These are phyloP conservation scores for Torulaspora quercuum DNA, from an alignment of 805 yeast species.

Conservation along the genomic window DNA sequence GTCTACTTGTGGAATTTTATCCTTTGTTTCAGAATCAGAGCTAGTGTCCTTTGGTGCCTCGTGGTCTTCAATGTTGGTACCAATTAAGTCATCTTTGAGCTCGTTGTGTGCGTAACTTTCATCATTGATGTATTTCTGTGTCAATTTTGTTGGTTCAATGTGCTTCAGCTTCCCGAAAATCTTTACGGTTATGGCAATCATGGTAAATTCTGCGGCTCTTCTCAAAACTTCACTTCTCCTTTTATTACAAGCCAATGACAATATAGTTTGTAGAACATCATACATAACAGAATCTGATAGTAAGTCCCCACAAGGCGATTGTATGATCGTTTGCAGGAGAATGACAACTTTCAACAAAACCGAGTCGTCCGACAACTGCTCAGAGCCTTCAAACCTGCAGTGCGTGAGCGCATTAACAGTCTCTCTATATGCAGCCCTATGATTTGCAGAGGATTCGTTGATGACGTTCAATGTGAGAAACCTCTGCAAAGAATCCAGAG, in stretches of 20 bases:
- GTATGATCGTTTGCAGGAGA: constrained; percentile 63
- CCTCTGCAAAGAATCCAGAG: constrained; percentile 71
- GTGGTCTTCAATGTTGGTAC: constrained; percentile 32
- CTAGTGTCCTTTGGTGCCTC: constrained; percentile 1
- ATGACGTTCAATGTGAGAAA: constrained; percentile 69
- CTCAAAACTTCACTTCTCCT: constrained; percentile 86
- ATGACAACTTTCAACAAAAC: constrained; percentile 79
- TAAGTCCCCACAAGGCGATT: constrained; percentile 59
- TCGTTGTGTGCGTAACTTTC: constrained; percentile 46
- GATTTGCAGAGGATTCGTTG: constrained; percentile 52
- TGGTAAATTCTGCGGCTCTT: constrained; percentile 81
- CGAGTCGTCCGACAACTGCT: constrained; percentile 87
- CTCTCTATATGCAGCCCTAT: constrained; percentile 51
- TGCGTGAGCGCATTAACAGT: constrained; percentile 67
- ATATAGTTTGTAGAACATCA: constrained; percentile 86
- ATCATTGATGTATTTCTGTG: constrained; percentile 43
- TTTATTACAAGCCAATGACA: constrained; percentile 88
- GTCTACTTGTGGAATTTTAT: constrained; percentile 1
- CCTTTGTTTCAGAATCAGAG: constrained; percentile 2
- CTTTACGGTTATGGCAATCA: constrained; percentile 63
- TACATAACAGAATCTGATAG: constrained; percentile 78
- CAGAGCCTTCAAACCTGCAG: constrained; percentile 93
- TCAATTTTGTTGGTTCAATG: constrained; percentile 46
- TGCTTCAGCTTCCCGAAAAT: constrained; percentile 59
- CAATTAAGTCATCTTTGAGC: constrained; percentile 51